These are phyloP conservation scores for Termitomyces sp. DNA, from an alignment of 768 basidiomycete genomes.

Conservation along the genomic window DNA sequence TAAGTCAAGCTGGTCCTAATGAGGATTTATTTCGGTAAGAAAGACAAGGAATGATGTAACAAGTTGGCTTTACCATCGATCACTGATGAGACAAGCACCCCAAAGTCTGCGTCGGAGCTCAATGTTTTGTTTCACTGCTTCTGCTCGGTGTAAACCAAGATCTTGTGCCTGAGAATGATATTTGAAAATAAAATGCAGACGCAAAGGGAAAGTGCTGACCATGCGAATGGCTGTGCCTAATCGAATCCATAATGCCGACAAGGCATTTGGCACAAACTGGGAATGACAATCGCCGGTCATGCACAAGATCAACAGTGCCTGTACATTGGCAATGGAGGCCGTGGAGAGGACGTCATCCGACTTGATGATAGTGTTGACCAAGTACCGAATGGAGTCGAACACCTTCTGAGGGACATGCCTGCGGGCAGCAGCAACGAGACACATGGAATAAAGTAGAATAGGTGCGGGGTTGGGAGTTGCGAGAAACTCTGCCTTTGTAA, in stretches of 20 bases:
- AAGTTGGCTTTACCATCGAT: slow-evolving; percentile 67
- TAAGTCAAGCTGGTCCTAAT: slow-evolving; percentile 79
- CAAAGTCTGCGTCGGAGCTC: slow-evolving; percentile 88
- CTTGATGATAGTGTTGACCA: slow-evolving; percentile 84
- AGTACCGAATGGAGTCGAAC: slow-evolving; percentile 86
- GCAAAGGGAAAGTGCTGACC: slow-evolving; percentile 39
- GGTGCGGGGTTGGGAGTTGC: slow-evolving; percentile 66
- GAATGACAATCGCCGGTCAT: slow-evolving; percentile 92
- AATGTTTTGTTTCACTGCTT: slow-evolving; percentile 76
- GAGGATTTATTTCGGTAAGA: background rate
- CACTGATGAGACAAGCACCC: slow-evolving; percentile 91
- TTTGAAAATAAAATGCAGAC: background rate
- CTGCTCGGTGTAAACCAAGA: slow-evolving; percentile 89
- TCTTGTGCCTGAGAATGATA: slow-evolving; percentile 74
- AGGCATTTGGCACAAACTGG: slow-evolving; percentile 76
- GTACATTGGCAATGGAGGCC: slow-evolving; percentile 80
- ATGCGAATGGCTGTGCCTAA: slow-evolving; percentile 89
- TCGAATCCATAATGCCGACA: slow-evolving; percentile 83
- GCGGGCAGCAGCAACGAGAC: slow-evolving; percentile 83
- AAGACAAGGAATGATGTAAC: background rate
- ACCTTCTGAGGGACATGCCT: slow-evolving; percentile 78
- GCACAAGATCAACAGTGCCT: slow-evolving; percentile 77
- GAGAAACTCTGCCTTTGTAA: slow-evolving; percentile 86
- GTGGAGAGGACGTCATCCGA: slow-evolving; percentile 88
- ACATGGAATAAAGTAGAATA: slow-evolving; percentile 89